phyloP scores from a whole-genome alignment of 1,284 basidiomycete species.

The Puccinia horiana region DNA sequence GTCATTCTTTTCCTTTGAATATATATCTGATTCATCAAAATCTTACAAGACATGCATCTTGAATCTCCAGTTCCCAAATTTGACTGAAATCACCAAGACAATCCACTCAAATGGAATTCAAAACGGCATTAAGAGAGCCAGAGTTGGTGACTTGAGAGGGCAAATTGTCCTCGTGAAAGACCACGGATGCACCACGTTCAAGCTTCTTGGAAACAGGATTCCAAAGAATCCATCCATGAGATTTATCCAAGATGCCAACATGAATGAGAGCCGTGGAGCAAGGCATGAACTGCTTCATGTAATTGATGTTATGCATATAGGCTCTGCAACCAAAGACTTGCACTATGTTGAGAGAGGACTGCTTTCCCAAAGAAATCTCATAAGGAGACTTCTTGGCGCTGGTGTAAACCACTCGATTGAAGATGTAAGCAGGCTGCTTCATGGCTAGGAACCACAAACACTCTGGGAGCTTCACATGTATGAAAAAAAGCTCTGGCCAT shows the following conservation, averaged over 20 bases:
- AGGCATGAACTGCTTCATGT: background rate
- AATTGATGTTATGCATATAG: background rate
- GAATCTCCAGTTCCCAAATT: background rate
- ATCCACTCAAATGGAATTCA: background rate
- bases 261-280: background rate
- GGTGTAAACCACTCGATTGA: slow-evolving; percentile 5
- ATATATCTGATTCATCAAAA: too few relatives aligned
- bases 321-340: slow-evolving; percentile 4
- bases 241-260: background rate
- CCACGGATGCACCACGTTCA: background rate
- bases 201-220: background rate
- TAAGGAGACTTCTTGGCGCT: background rate
- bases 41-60: background rate
- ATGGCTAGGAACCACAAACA: slow-evolving; percentile 1
- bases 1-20: too few relatives aligned
- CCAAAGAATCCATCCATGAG: slow-evolving; percentile 23
- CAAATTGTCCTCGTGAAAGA: slow-evolving; percentile 3
- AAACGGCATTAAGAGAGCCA: too few relatives aligned
- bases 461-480: background rate
- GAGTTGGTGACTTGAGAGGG: background rate
- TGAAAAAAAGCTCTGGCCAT: background rate
- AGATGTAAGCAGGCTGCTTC: background rate
- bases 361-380: background rate
- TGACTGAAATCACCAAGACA: slow-evolving; percentile 1
- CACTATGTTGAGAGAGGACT: background rate